Evolutionary conservation across 2,329 filamentous ascomycete genomes (phyloP).

Genomic region (Cercospora nicotianae): DNA sequence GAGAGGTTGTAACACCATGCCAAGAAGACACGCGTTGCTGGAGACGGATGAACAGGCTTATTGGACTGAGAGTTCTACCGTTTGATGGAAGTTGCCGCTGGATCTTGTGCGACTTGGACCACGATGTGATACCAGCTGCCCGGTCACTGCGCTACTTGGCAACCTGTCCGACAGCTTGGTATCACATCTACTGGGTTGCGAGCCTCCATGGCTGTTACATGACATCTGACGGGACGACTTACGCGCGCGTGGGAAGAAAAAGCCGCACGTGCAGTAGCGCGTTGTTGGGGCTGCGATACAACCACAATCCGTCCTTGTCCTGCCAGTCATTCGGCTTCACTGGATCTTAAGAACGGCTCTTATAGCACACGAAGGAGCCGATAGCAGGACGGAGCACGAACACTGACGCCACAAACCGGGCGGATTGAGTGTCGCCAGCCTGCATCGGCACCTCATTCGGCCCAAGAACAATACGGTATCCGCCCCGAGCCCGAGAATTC

Average conservation of each 20-base stretch:
- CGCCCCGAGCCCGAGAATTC: not conserved
- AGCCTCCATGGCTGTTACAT: not conserved
- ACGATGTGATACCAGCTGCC: not conserved
- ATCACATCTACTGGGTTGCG: not conserved
- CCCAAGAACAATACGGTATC: not conserved
- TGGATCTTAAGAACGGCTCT: not conserved
- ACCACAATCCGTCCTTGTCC: not conserved
- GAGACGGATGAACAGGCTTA: not conserved
- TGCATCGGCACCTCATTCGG: not conserved
- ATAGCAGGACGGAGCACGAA: not conserved
- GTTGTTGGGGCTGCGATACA: not conserved
- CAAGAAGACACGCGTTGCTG: not conserved
- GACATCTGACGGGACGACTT: not conserved
- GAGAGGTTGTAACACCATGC: not conserved
- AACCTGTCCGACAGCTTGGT: not conserved
- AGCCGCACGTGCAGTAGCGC: not conserved
- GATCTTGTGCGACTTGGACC: not conserved
- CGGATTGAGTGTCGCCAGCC: not conserved
- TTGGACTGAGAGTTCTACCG: not conserved
- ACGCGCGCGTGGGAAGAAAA: slow-evolving; percentile 1
- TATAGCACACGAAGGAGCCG: not conserved
- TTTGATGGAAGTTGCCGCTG: not conserved
- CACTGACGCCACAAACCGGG: not conserved
- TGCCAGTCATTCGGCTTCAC: not conserved
- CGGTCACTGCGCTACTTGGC: not conserved